Base-by-base conservation (phyloP, 257 asterid genomes). In the Solanum gandarillasii region DNA sequence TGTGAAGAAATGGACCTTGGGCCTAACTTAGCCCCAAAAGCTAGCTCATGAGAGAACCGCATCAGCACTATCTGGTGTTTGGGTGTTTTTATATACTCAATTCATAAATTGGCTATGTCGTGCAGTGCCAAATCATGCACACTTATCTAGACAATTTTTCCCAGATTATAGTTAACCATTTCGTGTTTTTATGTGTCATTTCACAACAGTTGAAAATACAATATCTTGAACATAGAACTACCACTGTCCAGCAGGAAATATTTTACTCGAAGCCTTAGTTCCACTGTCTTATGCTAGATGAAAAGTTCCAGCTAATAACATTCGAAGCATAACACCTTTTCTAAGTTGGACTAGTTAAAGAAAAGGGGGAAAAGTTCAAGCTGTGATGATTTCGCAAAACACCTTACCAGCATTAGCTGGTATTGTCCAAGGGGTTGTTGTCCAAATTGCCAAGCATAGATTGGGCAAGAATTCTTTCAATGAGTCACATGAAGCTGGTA, bases 371-470 rank as follows among this genome's bases (percentile, higher is more conserved):
- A 29, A 32, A 18, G 87, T 20, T 34, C 29, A 81, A 34, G 25
- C 20, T 27, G 67, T 79, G 67, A 46, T 81, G 25, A 88, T 88
- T 43, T 65, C 18, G 29, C 35, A 65, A 67, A 90, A 62, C 46
- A 65, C 67, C 88, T 85, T 92, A 95, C 99, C 98, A 87, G 98
- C 99, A 92, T 97, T 97, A 85, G 99, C 98, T 58, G 99, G 99
- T 89, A 97, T 94, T 38, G 99, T 97, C 99, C 99, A 97, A 21
- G 99, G 99, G 78, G 99, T 97, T 62, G 99, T 97, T 86, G 99
- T 97, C 99, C 99, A 97, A 86, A 97, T 92, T 90, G 99, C 98
- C 92, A 97, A 90, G 87, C 93, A 89, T 94, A 97, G 86, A 90
- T 95, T 93, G 58, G 98, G 98, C n/a, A 89, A 87, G 88, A 92